Conservation (phyloP, 2,329 filamentous ascomycete species). For the Exophiala dermatitidis region DNA sequence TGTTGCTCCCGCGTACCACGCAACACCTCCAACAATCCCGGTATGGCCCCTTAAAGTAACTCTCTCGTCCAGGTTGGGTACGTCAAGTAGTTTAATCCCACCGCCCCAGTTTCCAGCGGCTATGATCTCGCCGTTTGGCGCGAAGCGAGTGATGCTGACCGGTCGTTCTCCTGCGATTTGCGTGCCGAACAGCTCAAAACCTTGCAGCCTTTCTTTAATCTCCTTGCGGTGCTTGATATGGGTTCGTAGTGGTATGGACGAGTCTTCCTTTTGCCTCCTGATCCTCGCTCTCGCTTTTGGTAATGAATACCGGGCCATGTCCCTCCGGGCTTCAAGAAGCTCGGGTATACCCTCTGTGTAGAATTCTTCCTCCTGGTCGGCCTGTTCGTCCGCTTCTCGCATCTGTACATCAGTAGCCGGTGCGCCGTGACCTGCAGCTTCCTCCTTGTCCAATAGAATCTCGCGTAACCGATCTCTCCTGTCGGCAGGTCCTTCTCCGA, state of each 20-base stretch:
- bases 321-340: conserved; percentile 66
- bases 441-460: conserved; percentile 67
- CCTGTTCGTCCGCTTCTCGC: conserved; percentile 54
- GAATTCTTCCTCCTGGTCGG: conserved; percentile 83
- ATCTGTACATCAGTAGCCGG: conserved; percentile 48
- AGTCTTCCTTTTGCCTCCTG: conserved; percentile 70
- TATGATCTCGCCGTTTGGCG: conserved; percentile 73
- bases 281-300: conserved; percentile 72
- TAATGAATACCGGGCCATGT: conserved; percentile 76
- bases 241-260: conserved; percentile 73
- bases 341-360: conserved; percentile 76
- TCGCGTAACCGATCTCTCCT: conserved; percentile 79
- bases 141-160: conserved; percentile 84
- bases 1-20: conserved; percentile 82
- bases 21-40: conserved; percentile 79
- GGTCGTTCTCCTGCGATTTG: conserved; percentile 88
- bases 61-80: conserved; percentile 74
- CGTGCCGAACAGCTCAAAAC: conserved; percentile 85
- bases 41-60: conserved; percentile 73
- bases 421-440: conserved; percentile 50
- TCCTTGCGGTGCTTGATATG: conserved; percentile 89
- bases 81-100: conserved; percentile 74
- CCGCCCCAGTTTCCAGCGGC: conserved; percentile 93
- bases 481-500: conserved; percentile 81
- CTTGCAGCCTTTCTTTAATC: conserved; percentile 72